These are phyloP conservation scores for Apiospora rasikravindrae DNA, from an alignment of 2,329 filamentous ascomycete species.

Conservation along the genomic window DNA sequence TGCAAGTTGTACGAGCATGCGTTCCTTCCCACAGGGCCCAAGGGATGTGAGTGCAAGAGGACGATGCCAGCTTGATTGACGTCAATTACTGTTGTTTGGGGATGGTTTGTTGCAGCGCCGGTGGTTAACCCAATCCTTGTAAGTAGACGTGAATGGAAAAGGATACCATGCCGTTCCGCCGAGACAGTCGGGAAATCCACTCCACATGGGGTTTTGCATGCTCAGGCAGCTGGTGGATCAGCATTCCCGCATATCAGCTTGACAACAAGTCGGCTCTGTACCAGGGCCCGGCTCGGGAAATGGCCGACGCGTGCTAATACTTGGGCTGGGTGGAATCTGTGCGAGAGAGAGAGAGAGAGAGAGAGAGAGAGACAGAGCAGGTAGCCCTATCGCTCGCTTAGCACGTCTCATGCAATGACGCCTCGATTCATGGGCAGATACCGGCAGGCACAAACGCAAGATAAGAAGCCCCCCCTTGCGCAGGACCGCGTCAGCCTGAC, in stretches of 20 bases:
- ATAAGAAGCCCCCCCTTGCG: background rate
- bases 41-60: background rate
- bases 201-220: background rate
- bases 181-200: background rate
- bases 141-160: background rate
- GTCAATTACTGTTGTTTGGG: background rate
- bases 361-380: background rate
- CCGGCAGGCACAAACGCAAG: background rate
- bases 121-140: background rate
- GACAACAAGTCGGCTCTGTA: background rate
- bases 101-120: background rate
- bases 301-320: background rate
- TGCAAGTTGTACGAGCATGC: background rate
- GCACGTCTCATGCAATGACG: background rate
- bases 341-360: background rate
- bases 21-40: background rate
- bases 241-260: background rate
- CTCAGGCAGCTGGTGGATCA: background rate
- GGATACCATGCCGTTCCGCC: background rate
- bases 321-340: background rate
- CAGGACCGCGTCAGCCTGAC: conserved; percentile 6
- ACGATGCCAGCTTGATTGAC: background rate
- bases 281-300: background rate
- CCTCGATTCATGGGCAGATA: background rate
- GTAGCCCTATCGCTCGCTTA: conserved; percentile 1